These are phyloP conservation scores for Drosera capensis DNA, from an alignment of 148 eudicot species.

Conservation along the genomic window DNA sequence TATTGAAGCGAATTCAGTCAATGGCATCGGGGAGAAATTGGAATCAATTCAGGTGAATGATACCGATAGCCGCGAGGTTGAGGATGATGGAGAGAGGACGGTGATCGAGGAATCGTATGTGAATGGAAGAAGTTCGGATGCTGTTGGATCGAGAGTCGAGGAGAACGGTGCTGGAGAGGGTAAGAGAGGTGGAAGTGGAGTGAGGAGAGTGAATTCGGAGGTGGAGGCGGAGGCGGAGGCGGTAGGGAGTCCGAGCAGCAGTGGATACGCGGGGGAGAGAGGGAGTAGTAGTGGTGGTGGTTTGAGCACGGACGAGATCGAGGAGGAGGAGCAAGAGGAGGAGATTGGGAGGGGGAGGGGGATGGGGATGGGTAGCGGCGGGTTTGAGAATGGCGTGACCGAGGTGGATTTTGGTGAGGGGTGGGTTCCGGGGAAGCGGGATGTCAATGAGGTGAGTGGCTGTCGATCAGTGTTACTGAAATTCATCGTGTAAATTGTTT, in stretches of 20 bases:
- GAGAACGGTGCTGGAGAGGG: conserved; percentile 10
- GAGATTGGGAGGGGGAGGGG: conserved; percentile 15
- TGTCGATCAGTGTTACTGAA: background rate
- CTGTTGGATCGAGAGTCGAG: conserved; percentile 3
- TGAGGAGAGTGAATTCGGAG: conserved; percentile 34
- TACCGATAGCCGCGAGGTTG: too few relatives aligned
- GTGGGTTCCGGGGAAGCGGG: conserved; percentile 73
- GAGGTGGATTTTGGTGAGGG: conserved; percentile 17
- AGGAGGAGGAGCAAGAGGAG: conserved; percentile 22
- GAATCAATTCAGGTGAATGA: too few relatives aligned
- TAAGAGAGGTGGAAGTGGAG: conserved; percentile 7
- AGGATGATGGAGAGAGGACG: too few relatives aligned
- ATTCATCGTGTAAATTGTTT: background rate
- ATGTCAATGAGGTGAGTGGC: conserved; percentile 54
- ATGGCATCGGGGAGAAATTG: too few relatives aligned
- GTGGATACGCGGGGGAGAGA: conserved; percentile 79
- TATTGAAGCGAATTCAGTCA: too few relatives aligned
- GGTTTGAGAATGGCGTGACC: conserved; percentile 10
- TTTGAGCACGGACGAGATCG: conserved; percentile 33
- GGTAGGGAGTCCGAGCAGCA: conserved; percentile 53
- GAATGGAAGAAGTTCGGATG: too few relatives aligned
- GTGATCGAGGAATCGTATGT: too few relatives aligned
- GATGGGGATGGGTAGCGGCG: too few relatives aligned
- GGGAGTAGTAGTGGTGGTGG: conserved; percentile 40
- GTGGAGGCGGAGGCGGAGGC: conserved; percentile 30